A percentile compares a stretch with the other conserved stretches of the same genome.
phyloP scores from a whole-genome alignment of 1,139 yeast species.

The Zygotorulaspora mrakii region DNA sequence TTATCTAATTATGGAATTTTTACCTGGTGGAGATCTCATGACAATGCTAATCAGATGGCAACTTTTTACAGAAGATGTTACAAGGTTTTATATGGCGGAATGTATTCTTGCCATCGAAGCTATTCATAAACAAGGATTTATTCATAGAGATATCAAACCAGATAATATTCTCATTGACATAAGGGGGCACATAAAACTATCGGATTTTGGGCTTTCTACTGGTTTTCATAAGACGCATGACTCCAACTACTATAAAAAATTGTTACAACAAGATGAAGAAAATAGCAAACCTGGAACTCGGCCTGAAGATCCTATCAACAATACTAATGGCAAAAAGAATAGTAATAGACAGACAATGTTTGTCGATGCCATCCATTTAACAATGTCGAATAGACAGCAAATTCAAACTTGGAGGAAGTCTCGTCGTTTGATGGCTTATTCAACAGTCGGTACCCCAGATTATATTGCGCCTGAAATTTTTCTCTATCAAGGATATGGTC shows the following conservation, averaged over 20 bases:
- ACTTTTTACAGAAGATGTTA: constrained; percentile 77
- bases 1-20: constrained; percentile 76
- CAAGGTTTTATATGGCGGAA: constrained; percentile 81
- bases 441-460: constrained; percentile 98
- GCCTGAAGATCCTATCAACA: constrained; percentile 26
- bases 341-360: constrained; percentile 68
- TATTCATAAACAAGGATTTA: constrained; percentile 72
- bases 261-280: constrained; percentile 56
- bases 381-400: constrained; percentile 94
- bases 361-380: constrained; percentile 92
- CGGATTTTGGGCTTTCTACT: constrained; percentile 81
- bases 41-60: constrained; percentile 87
- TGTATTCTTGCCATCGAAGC: constrained; percentile 84
- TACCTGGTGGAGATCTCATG: constrained; percentile 86
- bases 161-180: constrained; percentile 78
- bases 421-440: constrained; percentile 93
- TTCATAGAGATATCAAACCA: constrained; percentile 80
- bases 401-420: constrained; percentile 98
- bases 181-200: constrained; percentile 71
- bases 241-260: constrained; percentile 68
- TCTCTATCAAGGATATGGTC: constrained; percentile 95
- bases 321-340: constrained; percentile 13
- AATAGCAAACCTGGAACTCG: constrained; percentile 27
- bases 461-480: constrained; percentile 98
- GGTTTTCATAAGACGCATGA: constrained; percentile 86